Evolutionary conservation across 805 yeast genomes (phyloP).

Genomic region (Saccharomycopsis schoenii): DNA sequence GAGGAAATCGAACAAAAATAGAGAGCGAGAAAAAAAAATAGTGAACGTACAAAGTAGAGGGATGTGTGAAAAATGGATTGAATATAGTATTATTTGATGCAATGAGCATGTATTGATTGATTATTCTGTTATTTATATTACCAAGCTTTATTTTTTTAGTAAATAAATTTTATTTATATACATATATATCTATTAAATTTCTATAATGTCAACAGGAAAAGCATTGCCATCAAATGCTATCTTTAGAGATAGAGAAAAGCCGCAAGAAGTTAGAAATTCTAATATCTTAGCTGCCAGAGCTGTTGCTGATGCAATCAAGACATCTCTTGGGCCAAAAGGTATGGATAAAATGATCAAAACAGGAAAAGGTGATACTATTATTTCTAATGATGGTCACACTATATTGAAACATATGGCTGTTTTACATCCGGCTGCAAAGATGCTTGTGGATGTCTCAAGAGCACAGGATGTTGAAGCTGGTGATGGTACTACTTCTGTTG

Average conservation of each 20-base stretch:
- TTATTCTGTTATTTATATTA: background rate
- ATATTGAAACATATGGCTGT: constrained; percentile 96
- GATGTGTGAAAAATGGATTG: background rate
- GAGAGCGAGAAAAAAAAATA: background rate
- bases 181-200: no score
- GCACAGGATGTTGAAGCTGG: constrained; percentile 99
- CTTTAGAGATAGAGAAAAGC: constrained; percentile 88
- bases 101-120: background rate
- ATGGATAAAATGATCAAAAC: constrained; percentile 99
- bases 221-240: constrained; percentile 64
- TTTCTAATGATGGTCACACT: constrained; percentile 97
- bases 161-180: background rate
- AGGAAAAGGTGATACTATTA: constrained; percentile 81
- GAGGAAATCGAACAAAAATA: background rate
- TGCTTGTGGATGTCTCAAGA: constrained; percentile 94
- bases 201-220: constrained; percentile 15
- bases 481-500: constrained; percentile 97
- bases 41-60: background rate
- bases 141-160: background rate
- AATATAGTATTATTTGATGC: background rate
- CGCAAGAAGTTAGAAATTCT: constrained; percentile 84
- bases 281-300: constrained; percentile 90
- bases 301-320: constrained; percentile 90
- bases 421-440: constrained; percentile 95
- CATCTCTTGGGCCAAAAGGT: constrained; percentile 96